Evolutionary conservation across 148 eudicot species (phyloP).

Genomic region (Fallopia convolvulus): DNA sequence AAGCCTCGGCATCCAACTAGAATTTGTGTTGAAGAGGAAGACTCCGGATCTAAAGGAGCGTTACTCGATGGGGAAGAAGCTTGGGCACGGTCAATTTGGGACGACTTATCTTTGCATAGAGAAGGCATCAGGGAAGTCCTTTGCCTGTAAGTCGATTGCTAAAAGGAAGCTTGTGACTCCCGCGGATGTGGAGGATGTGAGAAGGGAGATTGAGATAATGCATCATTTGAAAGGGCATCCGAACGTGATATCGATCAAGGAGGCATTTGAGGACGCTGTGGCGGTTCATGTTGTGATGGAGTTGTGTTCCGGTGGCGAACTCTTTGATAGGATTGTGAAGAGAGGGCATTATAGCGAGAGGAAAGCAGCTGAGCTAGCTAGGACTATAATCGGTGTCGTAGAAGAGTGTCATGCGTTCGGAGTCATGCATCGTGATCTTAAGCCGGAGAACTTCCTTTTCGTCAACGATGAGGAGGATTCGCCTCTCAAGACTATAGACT

Average conservation of each 20-base stretch:
- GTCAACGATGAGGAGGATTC: constrained; percentile 68
- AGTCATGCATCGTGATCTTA: constrained; percentile 79
- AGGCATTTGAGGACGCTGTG: constrained; percentile 74
- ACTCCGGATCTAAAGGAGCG: constrained; percentile 55
- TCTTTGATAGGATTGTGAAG: constrained; percentile 62
- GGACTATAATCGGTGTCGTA: constrained; percentile 54
- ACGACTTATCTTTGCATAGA: constrained; percentile 68
- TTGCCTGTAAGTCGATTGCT: constrained; percentile 74
- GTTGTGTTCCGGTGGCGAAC: constrained; percentile 72
- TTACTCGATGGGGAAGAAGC: constrained; percentile 56
- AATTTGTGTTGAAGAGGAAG: constrained; percentile 53
- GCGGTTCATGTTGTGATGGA: constrained; percentile 86
- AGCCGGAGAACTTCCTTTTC: constrained; percentile 80
- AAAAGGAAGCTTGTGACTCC: constrained; percentile 59
- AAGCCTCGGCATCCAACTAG: constrained; percentile 64
- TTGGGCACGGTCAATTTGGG: constrained; percentile 88
- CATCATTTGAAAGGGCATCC: constrained; percentile 69
- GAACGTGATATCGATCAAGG: constrained; percentile 58
- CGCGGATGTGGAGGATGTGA: constrained; percentile 81
- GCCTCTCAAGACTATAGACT: constrained; percentile 62
- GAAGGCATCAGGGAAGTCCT: constrained; percentile 40
- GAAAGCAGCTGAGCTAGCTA: constrained; percentile 68
- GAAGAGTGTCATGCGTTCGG: constrained; percentile 68
- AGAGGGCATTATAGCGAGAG: constrained; percentile 74
- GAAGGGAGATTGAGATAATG: constrained; percentile 81